Conservation (phyloP, 2,329 filamentous ascomycete genomes). For the Aspergillus costaricaensis region DNA sequence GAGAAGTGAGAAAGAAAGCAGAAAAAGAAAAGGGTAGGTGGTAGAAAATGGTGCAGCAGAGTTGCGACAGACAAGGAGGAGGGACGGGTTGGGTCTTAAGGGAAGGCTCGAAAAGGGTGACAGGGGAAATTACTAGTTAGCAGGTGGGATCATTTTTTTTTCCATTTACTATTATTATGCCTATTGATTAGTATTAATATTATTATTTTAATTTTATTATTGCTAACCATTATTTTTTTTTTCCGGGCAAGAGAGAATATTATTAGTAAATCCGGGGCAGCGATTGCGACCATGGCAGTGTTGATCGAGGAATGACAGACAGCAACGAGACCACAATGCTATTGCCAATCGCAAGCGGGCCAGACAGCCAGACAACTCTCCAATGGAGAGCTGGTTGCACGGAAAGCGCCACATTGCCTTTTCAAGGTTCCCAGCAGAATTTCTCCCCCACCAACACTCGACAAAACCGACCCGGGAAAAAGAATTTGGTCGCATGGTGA, state of each 20-base stretch:
- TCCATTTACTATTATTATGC: neutral
- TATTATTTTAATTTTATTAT: conserved; percentile 6
- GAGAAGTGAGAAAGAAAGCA: conserved; percentile 8
- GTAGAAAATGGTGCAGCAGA: neutral
- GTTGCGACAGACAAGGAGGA: conserved; percentile 15
- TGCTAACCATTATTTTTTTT: conserved; percentile 7
- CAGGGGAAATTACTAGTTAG: conserved; percentile 1
- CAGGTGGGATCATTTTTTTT: conserved; percentile 1
- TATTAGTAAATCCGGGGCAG: conserved; percentile 8
- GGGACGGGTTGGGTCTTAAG: conserved; percentile 15
- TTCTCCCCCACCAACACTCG: neutral
- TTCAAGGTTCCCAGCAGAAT: neutral
- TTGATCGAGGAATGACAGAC: conserved; percentile 18
- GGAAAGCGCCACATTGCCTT: conserved; percentile 17
- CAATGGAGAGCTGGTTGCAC: conserved; percentile 3
- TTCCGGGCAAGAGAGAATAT: neutral
- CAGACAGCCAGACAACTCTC: neutral
- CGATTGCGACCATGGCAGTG: conserved; percentile 12
- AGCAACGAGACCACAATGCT: conserved; percentile 9
- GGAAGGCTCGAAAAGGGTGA: neutral
- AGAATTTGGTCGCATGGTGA: neutral
- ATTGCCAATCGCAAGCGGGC: conserved; percentile 19
- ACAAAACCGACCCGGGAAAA: neutral
- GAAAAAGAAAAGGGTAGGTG: conserved; percentile 9
- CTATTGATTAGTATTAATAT: conserved; percentile 1